These are phyloP conservation scores for Plectranthus barbatus DNA, from an alignment of 257 asterid genomes.

Conservation along the genomic window DNA sequence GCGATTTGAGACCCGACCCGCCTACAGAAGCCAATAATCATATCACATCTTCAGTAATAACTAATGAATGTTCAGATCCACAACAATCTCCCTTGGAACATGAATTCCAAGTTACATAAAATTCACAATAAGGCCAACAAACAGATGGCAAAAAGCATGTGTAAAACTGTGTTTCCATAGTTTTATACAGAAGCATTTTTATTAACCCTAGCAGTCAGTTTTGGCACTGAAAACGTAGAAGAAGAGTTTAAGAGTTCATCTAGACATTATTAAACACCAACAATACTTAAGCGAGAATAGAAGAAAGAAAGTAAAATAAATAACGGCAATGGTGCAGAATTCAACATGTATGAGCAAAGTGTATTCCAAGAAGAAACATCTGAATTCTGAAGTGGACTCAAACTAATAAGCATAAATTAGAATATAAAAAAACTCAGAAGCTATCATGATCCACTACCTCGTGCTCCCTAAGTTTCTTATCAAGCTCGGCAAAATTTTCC, in stretches of 20 bases:
- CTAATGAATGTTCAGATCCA: neutral
- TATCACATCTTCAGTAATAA: neutral
- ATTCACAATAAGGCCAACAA: neutral
- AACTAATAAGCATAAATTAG: constrained; percentile 1
- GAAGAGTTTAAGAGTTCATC: neutral
- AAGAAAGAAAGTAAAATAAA: neutral
- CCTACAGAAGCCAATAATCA: constrained; percentile 39
- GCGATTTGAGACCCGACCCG: constrained; percentile 66
- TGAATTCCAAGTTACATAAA: neutral
- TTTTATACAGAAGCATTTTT: neutral
- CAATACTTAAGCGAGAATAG: neutral
- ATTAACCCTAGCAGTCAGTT: neutral
- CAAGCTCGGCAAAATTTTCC: constrained; percentile 60
- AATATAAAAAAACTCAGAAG: neutral
- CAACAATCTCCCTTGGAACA: neutral
- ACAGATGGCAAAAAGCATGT: too few species aligned
- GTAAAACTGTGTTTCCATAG: neutral
- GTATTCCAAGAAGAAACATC: neutral
- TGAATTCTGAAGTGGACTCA: neutral
- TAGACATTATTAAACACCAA: neutral
- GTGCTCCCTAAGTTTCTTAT: constrained; percentile 62
- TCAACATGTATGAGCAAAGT: neutral
- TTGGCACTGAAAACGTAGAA: neutral
- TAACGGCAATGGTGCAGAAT: neutral
- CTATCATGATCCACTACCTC: constrained; percentile 47